Evolutionary conservation across 2,329 filamentous ascomycete genomes (phyloP), one percentile per base, ranked within the genome.

Genomic region (Cryphonectria naterciae): DNA sequence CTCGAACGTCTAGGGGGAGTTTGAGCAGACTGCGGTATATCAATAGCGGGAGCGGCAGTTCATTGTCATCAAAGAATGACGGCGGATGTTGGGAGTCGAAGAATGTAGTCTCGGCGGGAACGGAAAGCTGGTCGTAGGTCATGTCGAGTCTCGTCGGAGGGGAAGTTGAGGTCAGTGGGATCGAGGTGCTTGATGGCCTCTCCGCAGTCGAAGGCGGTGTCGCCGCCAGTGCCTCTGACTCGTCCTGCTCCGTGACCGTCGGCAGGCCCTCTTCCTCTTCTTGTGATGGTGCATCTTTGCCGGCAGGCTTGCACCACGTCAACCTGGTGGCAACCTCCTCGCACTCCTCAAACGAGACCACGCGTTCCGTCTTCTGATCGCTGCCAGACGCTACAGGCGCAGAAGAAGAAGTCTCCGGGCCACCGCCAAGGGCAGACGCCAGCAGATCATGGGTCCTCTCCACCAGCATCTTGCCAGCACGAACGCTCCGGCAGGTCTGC

Each of bases 1-100:
- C 91, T 35, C 96, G 90, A 4, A 95, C 90, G 79, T 99, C 96
- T 4, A 95, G 83, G 0, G 94, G 93, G 1, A 98, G 84, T 10
- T 89, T 86, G 1, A 97, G 84, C 1, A 99, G 86, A 52, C 90
- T 87, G 68, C 88, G 87, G 80, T 97, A 97, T 2, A 97, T 84
- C 11, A 98, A 86, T 17, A 90, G 78, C 67, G 93, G 93, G 1
- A 98, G 77, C 0, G 95, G 91, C 25, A 93, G 86, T 74, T 98
- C 95, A 75, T 99, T 87, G 76, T 98, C 95, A 77, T 99, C 96
- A 73, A 94, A 90, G 54, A 90, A 89, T 25, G 80, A 79, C 77
- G 83, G 76, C 77, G 82, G 73, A 82, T 81, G 77, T 75, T 85
- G 76, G 76, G 86, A 75, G 77, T 85, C 91, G 74, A 98, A 93